Percentiles rank a stretch among this genome's conserved stretches.
phyloP scores from a whole-genome alignment of 2,329 filamentous ascomycete genomes.

The Pseudogymnoascus sp. region DNA sequence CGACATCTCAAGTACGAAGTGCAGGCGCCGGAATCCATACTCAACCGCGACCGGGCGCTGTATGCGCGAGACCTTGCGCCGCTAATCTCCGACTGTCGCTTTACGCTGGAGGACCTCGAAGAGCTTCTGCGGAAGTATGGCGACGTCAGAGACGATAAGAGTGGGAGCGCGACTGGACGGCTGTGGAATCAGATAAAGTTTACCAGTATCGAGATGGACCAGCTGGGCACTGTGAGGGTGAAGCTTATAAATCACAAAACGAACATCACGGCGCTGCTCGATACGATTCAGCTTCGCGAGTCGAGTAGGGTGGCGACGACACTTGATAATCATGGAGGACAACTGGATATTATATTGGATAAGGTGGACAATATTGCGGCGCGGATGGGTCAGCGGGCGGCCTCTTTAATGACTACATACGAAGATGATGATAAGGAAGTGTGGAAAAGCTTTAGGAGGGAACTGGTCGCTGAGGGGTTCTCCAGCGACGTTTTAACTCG shows the following conservation, averaged over 20 bases:
- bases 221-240: conserved; percentile 24
- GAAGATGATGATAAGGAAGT: conserved; percentile 42
- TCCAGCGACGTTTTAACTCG: conserved; percentile 45
- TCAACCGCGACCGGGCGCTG: conserved; percentile 38
- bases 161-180: conserved; percentile 14
- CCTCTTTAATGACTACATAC: conserved; percentile 28
- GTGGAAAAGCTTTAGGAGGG: conserved; percentile 51
- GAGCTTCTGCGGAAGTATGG: conserved; percentile 41
- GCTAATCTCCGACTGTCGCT: conserved; percentile 48
- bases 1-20: conserved; percentile 51
- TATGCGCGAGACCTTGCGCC: conserved; percentile 43
- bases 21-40: conserved; percentile 46
- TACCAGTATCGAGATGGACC: conserved; percentile 27
- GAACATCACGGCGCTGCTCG: conserved; percentile 47
- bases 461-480: conserved; percentile 51
- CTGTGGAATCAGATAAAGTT: conserved; percentile 24
- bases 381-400: conserved; percentile 38
- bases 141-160: conserved; percentile 15
- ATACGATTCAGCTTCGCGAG: conserved; percentile 47
- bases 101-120: conserved; percentile 46
- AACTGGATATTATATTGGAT: conserved; percentile 48
- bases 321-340: conserved; percentile 24
- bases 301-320: conserved; percentile 32
- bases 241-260: conserved; percentile 45
- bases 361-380: conserved; percentile 51